These are phyloP conservation scores for Arctium minus DNA, from an alignment of 129 eudicot genomes.

Conservation along the genomic window DNA sequence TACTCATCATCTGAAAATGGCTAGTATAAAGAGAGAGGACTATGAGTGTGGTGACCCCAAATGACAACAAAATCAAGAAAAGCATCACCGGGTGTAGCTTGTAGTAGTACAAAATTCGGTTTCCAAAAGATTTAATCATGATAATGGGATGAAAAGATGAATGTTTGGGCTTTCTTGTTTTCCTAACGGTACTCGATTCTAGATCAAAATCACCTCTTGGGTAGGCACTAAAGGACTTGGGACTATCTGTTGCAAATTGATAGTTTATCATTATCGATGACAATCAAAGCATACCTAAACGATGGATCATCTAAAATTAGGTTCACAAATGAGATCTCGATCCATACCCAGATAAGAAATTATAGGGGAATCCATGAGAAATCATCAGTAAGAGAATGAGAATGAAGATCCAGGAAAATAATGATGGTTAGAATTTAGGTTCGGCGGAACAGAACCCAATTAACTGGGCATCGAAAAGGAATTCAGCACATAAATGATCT, in stretches of 20 bases:
- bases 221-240: slow-evolving; percentile 80
- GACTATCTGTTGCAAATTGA: slow-evolving; percentile 59
- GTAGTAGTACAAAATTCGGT: slow-evolving; percentile 47
- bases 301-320: background rate
- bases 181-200: slow-evolving; percentile 63
- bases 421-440: background rate
- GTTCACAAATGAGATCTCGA: slow-evolving; percentile 4
- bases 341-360: slow-evolving; percentile 6
- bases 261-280: slow-evolving; percentile 55
- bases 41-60: slow-evolving; percentile 51
- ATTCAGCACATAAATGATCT: slow-evolving; percentile 1
- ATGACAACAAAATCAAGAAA: slow-evolving; percentile 45
- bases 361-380: background rate
- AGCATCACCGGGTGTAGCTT: slow-evolving; percentile 64
- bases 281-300: slow-evolving; percentile 31
- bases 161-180: slow-evolving; percentile 51
- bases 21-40: slow-evolving; percentile 43
- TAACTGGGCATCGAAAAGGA: background rate
- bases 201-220: slow-evolving; percentile 85
- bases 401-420: background rate
- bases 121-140: slow-evolving; percentile 58
- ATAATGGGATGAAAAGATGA: slow-evolving; percentile 37
- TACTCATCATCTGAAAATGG: slow-evolving; percentile 22
- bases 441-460: slow-evolving; percentile 5
- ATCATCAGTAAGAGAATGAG: background rate